These are phyloP conservation scores for Mallotus repandus DNA, from an alignment of 441 rosid genomes.

Conservation along the genomic window DNA sequence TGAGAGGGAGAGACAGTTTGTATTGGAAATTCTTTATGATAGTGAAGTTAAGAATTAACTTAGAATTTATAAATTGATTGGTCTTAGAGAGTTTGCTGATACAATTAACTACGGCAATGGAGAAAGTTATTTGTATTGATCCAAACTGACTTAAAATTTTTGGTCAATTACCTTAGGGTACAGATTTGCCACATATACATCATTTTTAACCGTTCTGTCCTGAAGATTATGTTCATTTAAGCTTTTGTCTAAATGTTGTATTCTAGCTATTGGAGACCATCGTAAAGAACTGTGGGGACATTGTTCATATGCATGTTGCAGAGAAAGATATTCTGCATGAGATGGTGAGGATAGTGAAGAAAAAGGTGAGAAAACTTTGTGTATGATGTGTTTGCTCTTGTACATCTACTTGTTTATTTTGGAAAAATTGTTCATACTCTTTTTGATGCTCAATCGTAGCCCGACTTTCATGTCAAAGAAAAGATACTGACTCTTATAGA, in stretches of 20 bases:
- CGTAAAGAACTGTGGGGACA: slow-evolving; percentile 94
- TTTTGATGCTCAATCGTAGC: slow-evolving; percentile 49
- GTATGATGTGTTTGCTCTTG: slow-evolving; percentile 14
- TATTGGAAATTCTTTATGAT: background rate
- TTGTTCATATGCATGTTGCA: slow-evolving; percentile 97
- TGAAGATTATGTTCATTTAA: slow-evolving; percentile 14
- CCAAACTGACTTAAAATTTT: background rate
- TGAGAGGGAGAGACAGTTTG: background rate
- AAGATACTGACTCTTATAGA: slow-evolving; percentile 84
- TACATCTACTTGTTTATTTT: slow-evolving; percentile 16
- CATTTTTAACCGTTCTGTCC: slow-evolving; percentile 11
- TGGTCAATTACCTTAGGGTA: background rate
- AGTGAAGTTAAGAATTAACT: background rate
- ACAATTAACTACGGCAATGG: background rate
- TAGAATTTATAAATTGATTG: background rate
- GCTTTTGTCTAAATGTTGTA: slow-evolving; percentile 19
- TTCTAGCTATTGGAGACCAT: slow-evolving; percentile 90
- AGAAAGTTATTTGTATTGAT: background rate
- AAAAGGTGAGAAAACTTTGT: slow-evolving; percentile 63
- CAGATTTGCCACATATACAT: background rate
- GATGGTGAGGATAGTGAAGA: slow-evolving; percentile 88
- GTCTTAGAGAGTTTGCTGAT: background rate
- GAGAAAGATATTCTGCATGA: slow-evolving; percentile 93
- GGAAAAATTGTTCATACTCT: slow-evolving; percentile 30
- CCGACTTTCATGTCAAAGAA: slow-evolving; percentile 89